Evolutionary conservation across 164 flowering plant genomes (phyloP).

Genomic region (Liquidambar formosana): DNA sequence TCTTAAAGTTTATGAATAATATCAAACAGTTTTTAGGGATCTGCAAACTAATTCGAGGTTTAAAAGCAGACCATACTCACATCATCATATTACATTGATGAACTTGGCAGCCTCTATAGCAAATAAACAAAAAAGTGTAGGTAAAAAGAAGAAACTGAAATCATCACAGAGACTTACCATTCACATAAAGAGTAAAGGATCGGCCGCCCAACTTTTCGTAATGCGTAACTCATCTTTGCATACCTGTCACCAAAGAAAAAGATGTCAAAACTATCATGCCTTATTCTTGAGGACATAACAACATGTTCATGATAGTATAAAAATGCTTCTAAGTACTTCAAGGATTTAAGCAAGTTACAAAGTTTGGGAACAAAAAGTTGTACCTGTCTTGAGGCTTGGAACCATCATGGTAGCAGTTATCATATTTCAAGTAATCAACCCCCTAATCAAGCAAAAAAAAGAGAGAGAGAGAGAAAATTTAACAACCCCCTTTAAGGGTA

Average conservation of each 20-base stretch:
- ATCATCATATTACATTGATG: background rate
- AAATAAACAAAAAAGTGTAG: too few species aligned
- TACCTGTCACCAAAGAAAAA: conserved; percentile 20
- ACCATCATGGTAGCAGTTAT: conserved; percentile 46
- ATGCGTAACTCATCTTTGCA: conserved; percentile 42
- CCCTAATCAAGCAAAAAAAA: conserved; percentile 18
- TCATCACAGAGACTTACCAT: conserved; percentile 27
- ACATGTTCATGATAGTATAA: background rate
- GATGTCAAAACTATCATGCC: background rate
- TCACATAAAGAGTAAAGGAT: conserved; percentile 49
- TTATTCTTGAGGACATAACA: background rate
- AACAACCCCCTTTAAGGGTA: too few species aligned
- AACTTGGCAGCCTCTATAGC: too few species aligned
- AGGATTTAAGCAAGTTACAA: background rate
- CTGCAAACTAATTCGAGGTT: background rate
- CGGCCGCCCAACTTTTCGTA: conserved; percentile 35
- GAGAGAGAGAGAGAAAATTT: too few species aligned
- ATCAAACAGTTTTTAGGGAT: background rate
- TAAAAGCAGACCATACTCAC: background rate
- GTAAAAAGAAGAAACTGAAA: too few species aligned
- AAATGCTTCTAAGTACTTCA: background rate
- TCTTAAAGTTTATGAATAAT: background rate
- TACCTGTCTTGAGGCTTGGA: conserved; percentile 37
- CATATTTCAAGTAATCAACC: conserved; percentile 55
- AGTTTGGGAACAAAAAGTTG: background rate